phyloP scores from a whole-genome alignment of 1,139 yeast genomes.

The Debaryomycetaceae sp. region DNA sequence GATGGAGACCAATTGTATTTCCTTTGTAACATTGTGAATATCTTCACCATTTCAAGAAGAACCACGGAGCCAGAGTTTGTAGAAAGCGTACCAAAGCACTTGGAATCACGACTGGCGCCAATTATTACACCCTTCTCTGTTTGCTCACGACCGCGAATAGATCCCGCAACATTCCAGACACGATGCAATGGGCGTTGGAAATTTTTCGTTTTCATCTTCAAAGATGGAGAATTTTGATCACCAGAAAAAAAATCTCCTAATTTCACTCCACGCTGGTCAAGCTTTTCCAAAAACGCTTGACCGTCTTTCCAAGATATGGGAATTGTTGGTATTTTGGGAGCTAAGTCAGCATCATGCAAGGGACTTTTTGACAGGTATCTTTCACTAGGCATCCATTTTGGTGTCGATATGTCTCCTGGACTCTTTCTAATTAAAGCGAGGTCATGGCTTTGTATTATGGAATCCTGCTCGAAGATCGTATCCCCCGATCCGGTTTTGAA shows the following conservation, averaged over 20 bases:
- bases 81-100: slow-evolving; percentile 70
- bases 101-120: slow-evolving; percentile 82
- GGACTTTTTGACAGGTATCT: slow-evolving; percentile 33
- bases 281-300: slow-evolving; percentile 39
- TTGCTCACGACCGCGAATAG: slow-evolving; percentile 80
- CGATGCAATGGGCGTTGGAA: slow-evolving; percentile 59
- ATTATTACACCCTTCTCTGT: slow-evolving; percentile 67
- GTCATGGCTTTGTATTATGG: slow-evolving; percentile 57
- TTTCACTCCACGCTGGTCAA: slow-evolving; percentile 47
- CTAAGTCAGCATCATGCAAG: slow-evolving; percentile 47
- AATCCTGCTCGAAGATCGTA: slow-evolving; percentile 39
- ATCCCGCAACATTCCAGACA: slow-evolving; percentile 76
- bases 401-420: slow-evolving; percentile 78
- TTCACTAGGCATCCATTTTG: slow-evolving; percentile 67
- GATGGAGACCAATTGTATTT: slow-evolving; percentile 79
- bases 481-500: slow-evolving; percentile 17
- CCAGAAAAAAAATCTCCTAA: slow-evolving; percentile 32
- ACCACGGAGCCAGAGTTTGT: slow-evolving; percentile 77
- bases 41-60: slow-evolving; percentile 65
- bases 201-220: slow-evolving; percentile 39
- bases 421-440: slow-evolving; percentile 63
- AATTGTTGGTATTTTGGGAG: slow-evolving; percentile 71
- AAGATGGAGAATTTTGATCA: slow-evolving; percentile 15
- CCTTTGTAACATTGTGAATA: slow-evolving; percentile 64
- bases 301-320: slow-evolving; percentile 79